Base-by-base conservation (phyloP, 2,329 filamentous ascomycete species). In the Aspergillus sp. region DNA sequence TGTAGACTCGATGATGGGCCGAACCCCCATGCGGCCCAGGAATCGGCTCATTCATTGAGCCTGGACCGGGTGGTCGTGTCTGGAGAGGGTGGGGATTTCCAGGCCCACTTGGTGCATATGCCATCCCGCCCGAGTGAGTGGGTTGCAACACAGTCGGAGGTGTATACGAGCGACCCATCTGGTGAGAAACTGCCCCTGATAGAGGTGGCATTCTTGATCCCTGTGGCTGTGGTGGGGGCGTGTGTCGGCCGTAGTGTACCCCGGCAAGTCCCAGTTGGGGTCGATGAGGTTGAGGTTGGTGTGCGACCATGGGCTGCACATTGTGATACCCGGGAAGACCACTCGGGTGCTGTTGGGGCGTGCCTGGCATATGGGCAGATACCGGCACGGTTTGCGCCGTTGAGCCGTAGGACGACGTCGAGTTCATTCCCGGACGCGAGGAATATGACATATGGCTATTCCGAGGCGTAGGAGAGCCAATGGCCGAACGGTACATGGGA, bases 81-180 rank as follows among this genome's bases (percentile, higher is more conserved):
- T 71, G 70, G 22, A 70, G 64, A 22, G 66, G 54, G 40, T 67
- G 69, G 24, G 71, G 63, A 3, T 66, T 51, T 15, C 65, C 65
- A 45, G 68, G 58, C 7, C 65, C 66, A 44, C 66, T 58, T 5
- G 66, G 64, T 5, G 66, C 67, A 61, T 75, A 75, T 17, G 62
- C 64, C 54, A 75, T 54, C 20, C 71, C 67, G 11, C 66, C 60
- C 17, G 64, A 57, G 1, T 67, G 65, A 48, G 65, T 67, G 13
- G 69, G 70, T 44, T 72, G 67, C 46, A 76, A 44, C 17, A 66
- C 64, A 5, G 73, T 62, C 1, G 74, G 74, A n/a, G 75, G 75
- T 3, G 74, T 77, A 54, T 73, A 77, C 8, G 75, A 72, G 39
- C 75, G 70, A 13, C 67, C 70, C 22, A 75, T 62, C 24, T 68